Evolutionary conservation across 176 grass and related monocot species (phyloP).

Genomic region (Aechmea fasciata): DNA sequence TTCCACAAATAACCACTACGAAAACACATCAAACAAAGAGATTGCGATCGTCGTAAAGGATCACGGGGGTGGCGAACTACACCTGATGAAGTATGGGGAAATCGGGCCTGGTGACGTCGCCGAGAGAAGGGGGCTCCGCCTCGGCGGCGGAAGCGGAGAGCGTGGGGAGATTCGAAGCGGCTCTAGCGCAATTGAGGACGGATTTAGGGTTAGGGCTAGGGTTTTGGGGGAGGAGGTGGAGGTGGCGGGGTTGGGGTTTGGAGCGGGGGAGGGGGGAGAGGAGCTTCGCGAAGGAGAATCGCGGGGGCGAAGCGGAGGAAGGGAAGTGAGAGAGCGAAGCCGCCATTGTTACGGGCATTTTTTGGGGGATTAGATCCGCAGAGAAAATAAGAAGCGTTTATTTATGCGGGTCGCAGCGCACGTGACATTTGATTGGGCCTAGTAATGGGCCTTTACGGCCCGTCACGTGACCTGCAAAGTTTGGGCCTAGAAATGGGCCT

Average conservation of each 20-base stretch:
- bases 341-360: not conserved
- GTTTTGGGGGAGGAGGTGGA: not conserved
- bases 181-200: not conserved
- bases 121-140: constrained; percentile 52
- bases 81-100: constrained; percentile 96
- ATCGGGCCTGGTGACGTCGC: constrained; percentile 49
- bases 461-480: too few species aligned
- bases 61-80: not conserved
- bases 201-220: not conserved
- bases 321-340: constrained; percentile 30
- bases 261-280: constrained; percentile 26
- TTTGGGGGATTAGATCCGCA: not conserved
- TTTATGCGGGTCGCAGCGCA: not conserved
- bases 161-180: constrained; percentile 8
- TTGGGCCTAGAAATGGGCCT: too few species aligned
- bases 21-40: not conserved
- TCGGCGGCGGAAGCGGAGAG: constrained; percentile 12
- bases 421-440: too few species aligned
- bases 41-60: not conserved
- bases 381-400: not conserved
- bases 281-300: constrained; percentile 24
- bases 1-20: not conserved
- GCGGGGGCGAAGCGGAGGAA: constrained; percentile 1
- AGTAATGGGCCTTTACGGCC: too few species aligned
- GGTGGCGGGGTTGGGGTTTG: not conserved